phyloP scores from a whole-genome alignment of 257 asterid species.

The Eucommia ulmoides region DNA sequence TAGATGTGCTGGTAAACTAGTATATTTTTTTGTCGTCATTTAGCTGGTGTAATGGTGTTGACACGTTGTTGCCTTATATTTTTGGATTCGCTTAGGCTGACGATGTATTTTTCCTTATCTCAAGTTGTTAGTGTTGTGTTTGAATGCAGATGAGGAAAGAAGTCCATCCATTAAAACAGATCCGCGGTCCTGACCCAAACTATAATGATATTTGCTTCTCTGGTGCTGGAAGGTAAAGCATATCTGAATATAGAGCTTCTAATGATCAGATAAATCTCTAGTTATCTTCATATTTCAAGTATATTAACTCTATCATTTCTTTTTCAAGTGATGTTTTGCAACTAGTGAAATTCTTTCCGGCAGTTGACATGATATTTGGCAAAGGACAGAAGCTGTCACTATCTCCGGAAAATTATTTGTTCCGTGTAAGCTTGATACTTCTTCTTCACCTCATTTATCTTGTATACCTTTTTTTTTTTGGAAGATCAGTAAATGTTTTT shows the following conservation, averaged over 20 bases:
- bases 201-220: constrained; percentile 90
- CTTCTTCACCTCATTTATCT: neutral
- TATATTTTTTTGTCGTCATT: too few species aligned
- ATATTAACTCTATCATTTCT: too few species aligned
- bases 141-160: constrained; percentile 72
- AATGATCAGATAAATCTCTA: neutral
- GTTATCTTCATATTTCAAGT: constrained; percentile 14
- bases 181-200: constrained; percentile 89
- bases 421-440: constrained; percentile 44
- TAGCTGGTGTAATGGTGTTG: too few species aligned
- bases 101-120: too few species aligned
- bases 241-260: constrained; percentile 1
- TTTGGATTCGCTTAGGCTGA: too few species aligned
- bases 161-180: constrained; percentile 52
- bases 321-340: constrained; percentile 56
- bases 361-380: constrained; percentile 80
- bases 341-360: constrained; percentile 66
- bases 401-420: constrained; percentile 91
- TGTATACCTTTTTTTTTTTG: constrained; percentile 1
- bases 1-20: too few species aligned
- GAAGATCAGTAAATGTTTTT: neutral
- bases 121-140: too few species aligned
- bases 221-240: constrained; percentile 88
- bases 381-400: constrained; percentile 75
- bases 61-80: too few species aligned